Evolutionary conservation across 78 protist genomes (phyloP).

Genomic region (Emiliania huxleyi): DNA sequence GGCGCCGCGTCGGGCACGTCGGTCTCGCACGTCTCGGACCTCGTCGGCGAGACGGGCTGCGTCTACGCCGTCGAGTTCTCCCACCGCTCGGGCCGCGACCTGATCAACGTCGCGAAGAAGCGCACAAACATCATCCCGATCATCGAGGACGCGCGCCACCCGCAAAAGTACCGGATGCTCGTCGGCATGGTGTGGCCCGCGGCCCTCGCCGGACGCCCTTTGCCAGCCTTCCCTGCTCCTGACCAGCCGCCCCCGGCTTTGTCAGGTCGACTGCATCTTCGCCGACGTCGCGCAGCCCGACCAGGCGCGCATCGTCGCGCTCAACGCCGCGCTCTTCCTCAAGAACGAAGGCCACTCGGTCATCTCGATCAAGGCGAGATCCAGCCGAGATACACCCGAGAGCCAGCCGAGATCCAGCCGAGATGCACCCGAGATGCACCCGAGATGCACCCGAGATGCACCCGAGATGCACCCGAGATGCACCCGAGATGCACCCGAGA

Average conservation of each 20-base stretch:
- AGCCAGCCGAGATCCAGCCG: no score
- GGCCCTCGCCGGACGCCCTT: no score
- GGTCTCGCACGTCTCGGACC: slow-evolving; percentile 97
- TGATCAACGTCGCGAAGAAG: slow-evolving; percentile 96
- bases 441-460: no score
- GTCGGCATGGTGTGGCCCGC: slow-evolving; percentile 99
- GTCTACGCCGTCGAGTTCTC: slow-evolving; percentile 99
- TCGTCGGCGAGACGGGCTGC: slow-evolving; percentile 96
- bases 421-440: no score
- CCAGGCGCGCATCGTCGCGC: slow-evolving; percentile 97
- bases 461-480: no score
- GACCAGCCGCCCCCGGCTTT: no score
- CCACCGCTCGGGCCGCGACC: slow-evolving; percentile 97
- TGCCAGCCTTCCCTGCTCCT: no score
- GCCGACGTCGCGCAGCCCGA: slow-evolving; percentile 99
- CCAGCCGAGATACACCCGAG: no score
- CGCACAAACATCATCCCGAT: slow-evolving; percentile 99
- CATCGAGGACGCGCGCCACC: slow-evolving; percentile 99
- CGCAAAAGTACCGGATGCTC: slow-evolving; percentile 97
- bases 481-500: no score
- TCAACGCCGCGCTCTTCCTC: slow-evolving; percentile 98
- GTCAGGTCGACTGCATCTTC: slow-evolving; percentile 95
- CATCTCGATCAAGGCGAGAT: slow-evolving; percentile 99
- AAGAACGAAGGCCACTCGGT: slow-evolving; percentile 98
- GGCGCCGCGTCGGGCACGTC: slow-evolving; percentile 99